Conservation (phyloP, 2,329 filamentous ascomycete species). For the Pseudogymnoascus sp. region DNA sequence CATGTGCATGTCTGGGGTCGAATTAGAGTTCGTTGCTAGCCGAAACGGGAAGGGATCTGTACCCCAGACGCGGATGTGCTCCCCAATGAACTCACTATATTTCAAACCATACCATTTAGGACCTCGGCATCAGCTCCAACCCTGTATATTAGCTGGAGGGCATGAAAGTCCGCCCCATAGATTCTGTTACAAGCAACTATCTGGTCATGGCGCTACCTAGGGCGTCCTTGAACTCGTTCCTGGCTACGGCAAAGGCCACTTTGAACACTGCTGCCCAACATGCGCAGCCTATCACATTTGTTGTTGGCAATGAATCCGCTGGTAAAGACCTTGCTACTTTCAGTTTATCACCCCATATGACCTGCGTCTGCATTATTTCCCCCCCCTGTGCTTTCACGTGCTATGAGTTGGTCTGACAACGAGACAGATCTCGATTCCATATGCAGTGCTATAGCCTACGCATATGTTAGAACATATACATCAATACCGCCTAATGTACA, state of each 20-base stretch:
- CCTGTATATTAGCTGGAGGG: slow-evolving; percentile 3
- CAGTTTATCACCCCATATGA: not conserved
- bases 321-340: slow-evolving; percentile 34
- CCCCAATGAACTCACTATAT: slow-evolving; percentile 8
- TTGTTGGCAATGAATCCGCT: slow-evolving; percentile 61
- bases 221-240: slow-evolving; percentile 41
- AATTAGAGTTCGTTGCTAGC: slow-evolving; percentile 5
- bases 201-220: slow-evolving; percentile 24
- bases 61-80: slow-evolving; percentile 4
- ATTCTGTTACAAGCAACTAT: not conserved
- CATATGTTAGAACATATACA: slow-evolving; percentile 60
- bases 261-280: slow-evolving; percentile 38
- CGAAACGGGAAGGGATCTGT: slow-evolving; percentile 2
- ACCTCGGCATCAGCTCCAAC: not conserved
- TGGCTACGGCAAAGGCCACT: slow-evolving; percentile 41
- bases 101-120: slow-evolving; percentile 8
- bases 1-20: not conserved
- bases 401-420: not conserved
- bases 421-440: slow-evolving; percentile 68
- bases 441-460: slow-evolving; percentile 63
- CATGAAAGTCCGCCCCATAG: slow-evolving; percentile 3
- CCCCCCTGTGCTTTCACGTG: not conserved
- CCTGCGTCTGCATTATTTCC: not conserved
- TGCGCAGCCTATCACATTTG: slow-evolving; percentile 46
- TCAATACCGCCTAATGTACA: slow-evolving; percentile 40